Evolutionary conservation across 176 grass and related monocot genomes (phyloP), one percentile per base, ranked within the genome.

Genomic region (Areca catechu): DNA sequence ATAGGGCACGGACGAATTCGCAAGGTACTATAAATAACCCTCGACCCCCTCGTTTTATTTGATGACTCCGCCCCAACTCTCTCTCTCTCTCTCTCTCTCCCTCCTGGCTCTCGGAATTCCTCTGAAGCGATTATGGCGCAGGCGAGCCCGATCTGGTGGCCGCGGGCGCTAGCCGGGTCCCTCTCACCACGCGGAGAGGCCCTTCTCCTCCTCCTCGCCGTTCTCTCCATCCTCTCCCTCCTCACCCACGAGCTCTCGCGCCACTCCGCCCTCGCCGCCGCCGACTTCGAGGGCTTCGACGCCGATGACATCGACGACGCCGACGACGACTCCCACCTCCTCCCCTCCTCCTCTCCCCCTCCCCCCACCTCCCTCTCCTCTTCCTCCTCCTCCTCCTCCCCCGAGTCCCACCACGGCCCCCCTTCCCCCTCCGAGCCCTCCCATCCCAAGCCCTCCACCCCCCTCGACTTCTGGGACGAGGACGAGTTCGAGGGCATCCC

Each of bases 401-500:
- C 65, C 10, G 51, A 67, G 51, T 21, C 65, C 24, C 65, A 77
- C 69, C 85, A 70, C 70, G 76, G 62, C 49, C 70, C 82, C 15
- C 59, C 55, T 47, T 19, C 68, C 1, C 54, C 51, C 15, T 37
- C 73, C 18, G 64, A 69, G 1, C 57, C 66, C 17, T 9, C 78
- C 16, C 16, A 67, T 0, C 56, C 75, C 55, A 77, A 71, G 16
- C 80, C 75, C 50, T 68, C 50, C 4, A 74, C 71, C 25, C 65
- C 70, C 50, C 58, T 76, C 51, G 93, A 98, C 63, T 71, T 89
- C 73, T 98, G 93, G 93, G 93, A 98, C 63, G 93, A 98, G 71
- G 93, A 98, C 30, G 93, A 98, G 84, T 98, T 98, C 54, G 93
- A 98, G 76, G 93, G 93, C 14, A 98, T 98, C 56, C 93, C 81